Evolutionary conservation across 2,329 filamentous ascomycete species (phyloP), one percentile per base, ranked within the genome.

Genomic region (Ophiostoma piceae): DNA sequence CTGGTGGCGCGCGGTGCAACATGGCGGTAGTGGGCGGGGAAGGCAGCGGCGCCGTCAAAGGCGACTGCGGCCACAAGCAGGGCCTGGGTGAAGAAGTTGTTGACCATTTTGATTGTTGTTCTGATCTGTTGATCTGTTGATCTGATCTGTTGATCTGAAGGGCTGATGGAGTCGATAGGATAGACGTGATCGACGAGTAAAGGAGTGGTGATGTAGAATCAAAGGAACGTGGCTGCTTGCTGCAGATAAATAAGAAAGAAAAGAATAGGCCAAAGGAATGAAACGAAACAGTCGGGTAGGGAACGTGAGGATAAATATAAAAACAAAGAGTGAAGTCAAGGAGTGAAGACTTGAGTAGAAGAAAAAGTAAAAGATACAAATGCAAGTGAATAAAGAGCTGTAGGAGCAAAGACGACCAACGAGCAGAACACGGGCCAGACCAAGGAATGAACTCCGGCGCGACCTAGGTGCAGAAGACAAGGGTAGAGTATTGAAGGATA

Each of bases 21-120:
- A 16, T 60, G 32, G 39, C 71, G 71, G 37, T 70, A 71, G 51
- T 65, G 68, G 39, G 65, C 32, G 60, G 69, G 71, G 51, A 68
- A 69, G n/a, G 71, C 69, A 22, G 66, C 60, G 5, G 65, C 57
- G 43, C 35, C 9, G 65, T 41, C 60, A 54, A 70, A 32, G 64
- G 35, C 51, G 2, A 69, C 43, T n/a, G 71, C 70, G 37, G 71
- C 68, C 47, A 70, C 51, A 68, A 70, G 47, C 8, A 71, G 43
- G 32, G 60, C 57, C 43, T 64, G 66, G 7, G 65, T 2, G 22
- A 72, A 26, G 12, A 72, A 22, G 71, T 8, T 67, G n/a, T 35
- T 47, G 19, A 35, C 32, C 70, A 69, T 69, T 29, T 54, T 69
- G 32, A 7, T n/a, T n/a, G n/a, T n/a, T n/a, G n/a, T n/a, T n/a